phyloP scores from a whole-genome alignment of 176 grass and related monocot genomes.

The Oryza rufipogon region DNA sequence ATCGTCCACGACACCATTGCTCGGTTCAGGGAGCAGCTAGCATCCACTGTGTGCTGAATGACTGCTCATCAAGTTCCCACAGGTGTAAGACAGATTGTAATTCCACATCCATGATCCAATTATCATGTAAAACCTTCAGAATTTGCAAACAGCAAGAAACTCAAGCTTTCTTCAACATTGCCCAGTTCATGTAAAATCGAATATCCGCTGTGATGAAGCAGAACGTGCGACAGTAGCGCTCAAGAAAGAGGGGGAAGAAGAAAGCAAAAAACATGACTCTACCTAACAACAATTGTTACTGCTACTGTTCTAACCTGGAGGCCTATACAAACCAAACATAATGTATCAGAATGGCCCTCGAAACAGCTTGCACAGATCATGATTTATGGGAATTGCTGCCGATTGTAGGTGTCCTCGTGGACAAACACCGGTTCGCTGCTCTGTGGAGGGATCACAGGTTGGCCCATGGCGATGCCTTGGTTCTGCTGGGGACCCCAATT shows the following conservation, averaged over 20 bases:
- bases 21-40: constrained; percentile 44
- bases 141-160: constrained; percentile 2
- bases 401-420: constrained; percentile 93
- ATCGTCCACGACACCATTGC: constrained; percentile 50
- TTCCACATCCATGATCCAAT: background rate
- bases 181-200: constrained; percentile 47
- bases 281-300: constrained; percentile 35
- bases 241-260: background rate
- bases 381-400: constrained; percentile 75
- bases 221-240: background rate
- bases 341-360: background rate
- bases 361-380: background rate
- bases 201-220: constrained; percentile 31
- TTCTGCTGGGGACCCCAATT: constrained; percentile 45
- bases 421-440: constrained; percentile 83
- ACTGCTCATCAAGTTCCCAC: background rate
- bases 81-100: background rate
- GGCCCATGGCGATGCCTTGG: constrained; percentile 81
- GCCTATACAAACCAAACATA: constrained; percentile 53
- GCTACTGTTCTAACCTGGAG: constrained; percentile 47
- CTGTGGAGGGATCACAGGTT: constrained; percentile 75
- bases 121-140: background rate
- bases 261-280: constrained; percentile 7
- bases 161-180: constrained; percentile 37
- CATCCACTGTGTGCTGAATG: background rate